Evolutionary conservation across 306 rosid genomes (phyloP).

Genomic region (Rosa multiflora): DNA sequence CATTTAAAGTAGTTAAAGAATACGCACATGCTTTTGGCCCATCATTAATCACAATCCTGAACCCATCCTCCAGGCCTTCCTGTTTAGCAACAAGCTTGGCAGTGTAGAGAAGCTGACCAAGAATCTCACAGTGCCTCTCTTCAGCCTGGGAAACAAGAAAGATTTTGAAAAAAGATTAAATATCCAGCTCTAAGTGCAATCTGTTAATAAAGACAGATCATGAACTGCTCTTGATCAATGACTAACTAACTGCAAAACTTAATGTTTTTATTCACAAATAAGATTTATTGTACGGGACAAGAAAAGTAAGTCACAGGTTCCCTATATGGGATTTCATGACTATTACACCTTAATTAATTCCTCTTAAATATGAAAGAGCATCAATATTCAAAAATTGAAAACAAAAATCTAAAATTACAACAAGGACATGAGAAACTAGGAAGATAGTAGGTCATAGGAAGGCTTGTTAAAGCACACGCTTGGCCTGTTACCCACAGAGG

Average conservation of each 20-base stretch:
- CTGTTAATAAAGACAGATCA: background rate
- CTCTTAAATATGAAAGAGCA: background rate
- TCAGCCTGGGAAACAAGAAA: slow-evolving; percentile 61
- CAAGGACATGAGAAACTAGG: background rate
- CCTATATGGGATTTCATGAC: background rate
- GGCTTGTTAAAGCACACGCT: background rate
- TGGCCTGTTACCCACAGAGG: background rate
- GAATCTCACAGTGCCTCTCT: slow-evolving; percentile 87
- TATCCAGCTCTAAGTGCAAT: background rate
- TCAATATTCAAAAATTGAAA: background rate
- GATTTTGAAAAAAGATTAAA: background rate
- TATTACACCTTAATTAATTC: background rate
- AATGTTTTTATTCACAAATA: too few relatives aligned
- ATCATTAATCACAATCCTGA: slow-evolving; percentile 80
- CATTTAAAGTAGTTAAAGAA: background rate
- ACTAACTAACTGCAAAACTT: background rate
- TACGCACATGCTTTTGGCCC: slow-evolving; percentile 87
- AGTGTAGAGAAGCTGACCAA: slow-evolving; percentile 82
- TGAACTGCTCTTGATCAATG: background rate
- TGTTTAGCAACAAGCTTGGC: slow-evolving; percentile 88
- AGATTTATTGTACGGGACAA: background rate
- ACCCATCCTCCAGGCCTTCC: slow-evolving; percentile 90
- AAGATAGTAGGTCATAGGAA: background rate
- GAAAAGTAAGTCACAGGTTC: background rate
- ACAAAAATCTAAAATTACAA: background rate